These are phyloP conservation scores for Phialocephala sp. DNA, from an alignment of 2,329 filamentous ascomycete genomes.

Conservation along the genomic window DNA sequence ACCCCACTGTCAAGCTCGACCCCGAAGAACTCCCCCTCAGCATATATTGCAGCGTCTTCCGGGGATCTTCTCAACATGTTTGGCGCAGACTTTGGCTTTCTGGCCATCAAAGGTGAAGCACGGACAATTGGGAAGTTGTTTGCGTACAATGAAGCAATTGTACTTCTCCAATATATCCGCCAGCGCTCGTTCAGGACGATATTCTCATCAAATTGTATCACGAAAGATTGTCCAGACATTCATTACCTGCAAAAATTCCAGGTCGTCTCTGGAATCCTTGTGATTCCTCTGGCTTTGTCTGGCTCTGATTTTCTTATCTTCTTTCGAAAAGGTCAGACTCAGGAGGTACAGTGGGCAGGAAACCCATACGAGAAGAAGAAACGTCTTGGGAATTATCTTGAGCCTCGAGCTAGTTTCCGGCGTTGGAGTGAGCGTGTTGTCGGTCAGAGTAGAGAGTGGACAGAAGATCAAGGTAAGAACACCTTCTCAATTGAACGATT, in stretches of 20 bases:
- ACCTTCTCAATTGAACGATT: neutral
- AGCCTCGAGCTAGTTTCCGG: slow-evolving; percentile 32
- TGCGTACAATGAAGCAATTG: slow-evolving; percentile 34
- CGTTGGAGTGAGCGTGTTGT: slow-evolving; percentile 34
- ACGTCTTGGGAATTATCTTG: slow-evolving; percentile 26
- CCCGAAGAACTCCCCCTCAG: slow-evolving; percentile 28
- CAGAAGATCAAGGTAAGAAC: slow-evolving; percentile 31
- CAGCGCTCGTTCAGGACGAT: slow-evolving; percentile 24
- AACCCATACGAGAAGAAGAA: slow-evolving; percentile 34
- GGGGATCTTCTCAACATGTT: slow-evolving; percentile 33
- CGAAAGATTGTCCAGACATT: slow-evolving; percentile 31
- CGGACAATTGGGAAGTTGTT: slow-evolving; percentile 33
- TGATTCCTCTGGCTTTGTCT: slow-evolving; percentile 29
- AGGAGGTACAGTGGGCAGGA: slow-evolving; percentile 34
- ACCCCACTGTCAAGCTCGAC: slow-evolving; percentile 24
- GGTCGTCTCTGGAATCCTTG: slow-evolving; percentile 30
- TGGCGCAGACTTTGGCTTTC: slow-evolving; percentile 33
- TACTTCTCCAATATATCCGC: slow-evolving; percentile 33
- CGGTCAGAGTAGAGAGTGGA: slow-evolving; percentile 34
- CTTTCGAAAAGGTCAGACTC: slow-evolving; percentile 31
- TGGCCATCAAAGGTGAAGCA: slow-evolving; percentile 33
- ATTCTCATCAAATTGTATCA: slow-evolving; percentile 28
- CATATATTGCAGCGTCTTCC: slow-evolving; percentile 32
- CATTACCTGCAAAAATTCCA: slow-evolving; percentile 17
- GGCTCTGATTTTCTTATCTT: slow-evolving; percentile 35